These are phyloP conservation scores for Crassisporium funariophilum DNA, from an alignment of 768 basidiomycete genomes.

Conservation along the genomic window DNA sequence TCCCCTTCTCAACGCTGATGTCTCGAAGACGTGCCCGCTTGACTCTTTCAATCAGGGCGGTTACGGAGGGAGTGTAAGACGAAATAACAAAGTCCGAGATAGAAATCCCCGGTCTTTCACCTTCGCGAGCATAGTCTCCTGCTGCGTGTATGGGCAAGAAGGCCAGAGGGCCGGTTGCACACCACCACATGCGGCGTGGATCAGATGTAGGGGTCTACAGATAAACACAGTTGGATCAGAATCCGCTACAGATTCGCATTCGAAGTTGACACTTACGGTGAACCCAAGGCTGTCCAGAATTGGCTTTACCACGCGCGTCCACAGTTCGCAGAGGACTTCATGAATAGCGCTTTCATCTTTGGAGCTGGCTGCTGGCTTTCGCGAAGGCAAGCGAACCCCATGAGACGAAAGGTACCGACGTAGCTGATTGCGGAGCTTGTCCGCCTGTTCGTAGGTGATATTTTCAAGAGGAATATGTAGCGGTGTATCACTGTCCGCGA, in stretches of 20 bases:
- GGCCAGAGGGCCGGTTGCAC: constrained; percentile 22
- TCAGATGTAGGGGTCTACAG: background rate
- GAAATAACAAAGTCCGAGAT: constrained; percentile 14
- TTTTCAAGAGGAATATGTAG: constrained; percentile 14
- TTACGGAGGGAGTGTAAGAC: constrained; percentile 15
- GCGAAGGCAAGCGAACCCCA: background rate
- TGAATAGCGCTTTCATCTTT: background rate
- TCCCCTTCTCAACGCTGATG: background rate
- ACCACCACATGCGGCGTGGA: constrained; percentile 19
- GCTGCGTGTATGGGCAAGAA: constrained; percentile 30
- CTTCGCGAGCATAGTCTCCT: constrained; percentile 16
- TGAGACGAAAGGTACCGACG: background rate
- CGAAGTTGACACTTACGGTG: background rate
- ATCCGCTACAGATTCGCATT: background rate
- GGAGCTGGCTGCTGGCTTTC: background rate
- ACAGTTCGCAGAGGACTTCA: background rate
- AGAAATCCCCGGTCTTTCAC: no score
- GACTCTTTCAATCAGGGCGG: background rate
- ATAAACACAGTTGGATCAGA: background rate
- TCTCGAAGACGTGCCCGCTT: background rate
- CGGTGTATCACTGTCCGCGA: constrained; percentile 3
- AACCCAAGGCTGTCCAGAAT: background rate
- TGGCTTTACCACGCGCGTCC: background rate
- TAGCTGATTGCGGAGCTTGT: background rate
- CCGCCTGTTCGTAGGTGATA: constrained; percentile 5